These are phyloP conservation scores for Candida frijolesensis DNA, from an alignment of 1,139 yeast genomes.

Conservation along the genomic window DNA sequence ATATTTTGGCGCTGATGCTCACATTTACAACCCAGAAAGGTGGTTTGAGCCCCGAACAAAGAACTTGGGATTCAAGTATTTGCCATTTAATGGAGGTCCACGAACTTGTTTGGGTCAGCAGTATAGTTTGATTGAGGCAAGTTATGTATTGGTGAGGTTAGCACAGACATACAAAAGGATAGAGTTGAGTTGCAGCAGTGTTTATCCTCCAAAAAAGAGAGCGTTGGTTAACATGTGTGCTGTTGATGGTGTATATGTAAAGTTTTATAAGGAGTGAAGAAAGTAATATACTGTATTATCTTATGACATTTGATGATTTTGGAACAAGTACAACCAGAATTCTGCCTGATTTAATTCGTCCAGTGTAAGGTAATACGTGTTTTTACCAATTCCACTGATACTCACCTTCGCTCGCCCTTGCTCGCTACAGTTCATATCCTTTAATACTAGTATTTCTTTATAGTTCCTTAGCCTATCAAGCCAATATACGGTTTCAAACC, in stretches of 20 bases:
- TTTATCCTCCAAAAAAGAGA: constrained; percentile 34
- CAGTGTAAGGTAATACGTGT: no score
- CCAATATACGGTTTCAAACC: no score
- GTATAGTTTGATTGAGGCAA: constrained; percentile 46
- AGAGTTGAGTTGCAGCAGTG: constrained; percentile 3
- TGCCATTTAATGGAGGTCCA: constrained; percentile 48
- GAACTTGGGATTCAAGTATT: constrained; percentile 39
- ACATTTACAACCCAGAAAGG: constrained; percentile 47
- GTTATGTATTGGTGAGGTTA: constrained; percentile 26
- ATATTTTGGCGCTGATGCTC: constrained; percentile 48
- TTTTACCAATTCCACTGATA: no score
- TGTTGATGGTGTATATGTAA: constrained; percentile 26
- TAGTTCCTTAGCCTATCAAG: no score
- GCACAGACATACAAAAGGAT: constrained; percentile 23
- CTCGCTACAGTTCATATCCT: no score
- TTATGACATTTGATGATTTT: no score
- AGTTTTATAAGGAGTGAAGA: background rate
- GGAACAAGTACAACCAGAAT: background rate
- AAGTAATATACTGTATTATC: no score
- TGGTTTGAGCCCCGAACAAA: constrained; percentile 33
- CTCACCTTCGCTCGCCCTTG: no score
- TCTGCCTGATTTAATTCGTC: no score
- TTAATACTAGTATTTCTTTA: no score
- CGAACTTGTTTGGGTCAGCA: constrained; percentile 47
- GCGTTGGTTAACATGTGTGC: constrained; percentile 40